phyloP scores from a whole-genome alignment of 2,329 filamentous ascomycete species.

The Beauveria scarabaeidicola region DNA sequence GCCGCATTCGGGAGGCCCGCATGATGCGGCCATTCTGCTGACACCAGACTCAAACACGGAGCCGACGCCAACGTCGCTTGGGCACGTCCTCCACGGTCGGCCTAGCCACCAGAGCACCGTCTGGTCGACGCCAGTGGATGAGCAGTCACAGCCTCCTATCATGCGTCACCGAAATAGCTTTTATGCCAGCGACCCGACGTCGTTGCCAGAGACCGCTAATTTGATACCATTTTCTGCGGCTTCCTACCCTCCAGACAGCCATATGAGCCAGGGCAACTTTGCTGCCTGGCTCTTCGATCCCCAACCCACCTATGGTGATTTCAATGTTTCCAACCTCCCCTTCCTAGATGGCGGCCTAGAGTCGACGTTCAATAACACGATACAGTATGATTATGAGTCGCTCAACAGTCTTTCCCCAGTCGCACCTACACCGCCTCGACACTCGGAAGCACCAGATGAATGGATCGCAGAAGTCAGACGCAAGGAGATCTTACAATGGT shows the following conservation, averaged over 20 bases:
- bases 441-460: constrained; percentile 33
- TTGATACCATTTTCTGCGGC: constrained; percentile 23
- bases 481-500: constrained; percentile 35
- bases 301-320: constrained; percentile 32
- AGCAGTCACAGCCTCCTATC: constrained; percentile 24
- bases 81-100: constrained; percentile 15
- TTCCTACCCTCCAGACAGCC: constrained; percentile 23
- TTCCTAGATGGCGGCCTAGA: constrained; percentile 43
- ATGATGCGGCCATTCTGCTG: constrained; percentile 38
- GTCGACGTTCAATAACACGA: constrained; percentile 42
- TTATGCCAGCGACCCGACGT: constrained; percentile 24
- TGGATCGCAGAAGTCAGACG: constrained; percentile 36
- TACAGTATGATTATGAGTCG: constrained; percentile 43
- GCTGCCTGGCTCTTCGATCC: constrained; percentile 44
- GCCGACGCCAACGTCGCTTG: constrained; percentile 20
- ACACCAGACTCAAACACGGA: constrained; percentile 30
- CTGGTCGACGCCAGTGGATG: constrained; percentile 26
- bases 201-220: constrained; percentile 24
- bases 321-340: constrained; percentile 34
- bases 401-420: constrained; percentile 38
- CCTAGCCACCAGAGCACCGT: constrained; percentile 15
- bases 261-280: constrained; percentile 36
- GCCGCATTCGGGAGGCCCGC: constrained; percentile 28
- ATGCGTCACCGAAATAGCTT: constrained; percentile 31
- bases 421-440: constrained; percentile 33